A percentile compares a stretch with the other conserved stretches of the same genome.
These are phyloP conservation scores for Colletotrichum tropicicola DNA, from an alignment of 2,329 filamentous ascomycete genomes.

Conservation along the genomic window DNA sequence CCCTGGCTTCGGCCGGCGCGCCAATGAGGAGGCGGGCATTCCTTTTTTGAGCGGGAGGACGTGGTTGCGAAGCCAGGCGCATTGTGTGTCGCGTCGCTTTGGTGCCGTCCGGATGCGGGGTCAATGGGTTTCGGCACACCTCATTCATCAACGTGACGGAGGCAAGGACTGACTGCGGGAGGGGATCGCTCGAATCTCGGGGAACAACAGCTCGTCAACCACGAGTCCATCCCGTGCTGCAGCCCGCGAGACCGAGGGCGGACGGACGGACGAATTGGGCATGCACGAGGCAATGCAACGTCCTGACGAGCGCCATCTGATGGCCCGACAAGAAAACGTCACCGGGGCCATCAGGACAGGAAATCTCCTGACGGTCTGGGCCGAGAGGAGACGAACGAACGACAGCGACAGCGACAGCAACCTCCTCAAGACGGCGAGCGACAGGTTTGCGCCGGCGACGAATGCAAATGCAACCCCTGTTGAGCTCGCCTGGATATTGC, in stretches of 20 bases:
- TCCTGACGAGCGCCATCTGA: not conserved
- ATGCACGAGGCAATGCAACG: not conserved
- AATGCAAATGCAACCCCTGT: conserved; percentile 6
- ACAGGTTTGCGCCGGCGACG: conserved; percentile 1
- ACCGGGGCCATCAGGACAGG: conserved; percentile 2
- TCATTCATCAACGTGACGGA: conserved; percentile 26
- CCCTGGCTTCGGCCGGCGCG: conserved; percentile 4
- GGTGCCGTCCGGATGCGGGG: conserved; percentile 29
- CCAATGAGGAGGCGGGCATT: conserved; percentile 12
- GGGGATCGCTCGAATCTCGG: conserved; percentile 28
- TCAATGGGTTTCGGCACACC: conserved; percentile 25
- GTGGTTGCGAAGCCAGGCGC: conserved; percentile 24
- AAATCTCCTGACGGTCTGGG: conserved; percentile 16
- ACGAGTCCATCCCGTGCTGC: not conserved
- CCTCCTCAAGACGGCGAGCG: not conserved
- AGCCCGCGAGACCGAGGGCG: too few species aligned
- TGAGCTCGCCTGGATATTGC: too few species aligned
- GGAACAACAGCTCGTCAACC: not conserved
- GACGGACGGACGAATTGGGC: too few species aligned
- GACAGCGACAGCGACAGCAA: not conserved
- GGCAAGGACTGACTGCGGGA: not conserved
- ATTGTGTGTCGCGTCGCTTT: conserved; percentile 27
- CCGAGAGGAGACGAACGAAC: not conserved
- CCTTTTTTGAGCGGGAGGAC: conserved; percentile 1
- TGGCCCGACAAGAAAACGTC: conserved; percentile 8